These are phyloP conservation scores for Trichosporon sp. DNA, from an alignment of 1,284 basidiomycete genomes.

Conservation along the genomic window DNA sequence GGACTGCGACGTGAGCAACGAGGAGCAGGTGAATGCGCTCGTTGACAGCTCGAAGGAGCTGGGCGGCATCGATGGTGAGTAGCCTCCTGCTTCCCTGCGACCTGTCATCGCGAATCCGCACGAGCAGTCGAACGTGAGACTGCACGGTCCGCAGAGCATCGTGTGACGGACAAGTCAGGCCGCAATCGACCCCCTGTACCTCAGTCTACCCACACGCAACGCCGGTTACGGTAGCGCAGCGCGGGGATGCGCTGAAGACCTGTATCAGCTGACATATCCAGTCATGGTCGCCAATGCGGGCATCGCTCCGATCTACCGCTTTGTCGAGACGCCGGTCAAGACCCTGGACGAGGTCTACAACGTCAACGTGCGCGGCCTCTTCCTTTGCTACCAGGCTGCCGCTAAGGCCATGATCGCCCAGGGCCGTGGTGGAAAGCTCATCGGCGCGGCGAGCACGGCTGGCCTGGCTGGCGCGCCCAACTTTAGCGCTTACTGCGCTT, in stretches of 20 bases:
- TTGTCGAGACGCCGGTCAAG: conserved; percentile 42
- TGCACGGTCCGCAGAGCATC: too few species aligned
- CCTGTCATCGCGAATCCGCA: background rate
- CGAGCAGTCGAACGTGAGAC: too few species aligned
- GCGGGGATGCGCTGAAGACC: too few species aligned
- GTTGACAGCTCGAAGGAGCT: conserved; percentile 39
- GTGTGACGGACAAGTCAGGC: too few species aligned
- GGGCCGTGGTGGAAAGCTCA: conserved; percentile 48
- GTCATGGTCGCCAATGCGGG: conserved; percentile 51
- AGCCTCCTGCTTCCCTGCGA: background rate
- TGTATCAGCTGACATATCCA: background rate
- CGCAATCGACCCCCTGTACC: too few species aligned
- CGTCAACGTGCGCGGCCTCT: conserved; percentile 45
- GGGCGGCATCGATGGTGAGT: conserved; percentile 37
- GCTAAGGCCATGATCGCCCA: conserved; percentile 52
- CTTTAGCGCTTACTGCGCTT: background rate
- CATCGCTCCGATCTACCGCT: conserved; percentile 39
- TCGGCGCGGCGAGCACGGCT: conserved; percentile 43
- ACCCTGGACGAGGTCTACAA: conserved; percentile 36
- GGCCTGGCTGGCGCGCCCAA: background rate
- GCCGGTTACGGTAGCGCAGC: too few species aligned
- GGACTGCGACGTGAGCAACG: conserved; percentile 38
- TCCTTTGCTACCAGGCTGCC: conserved; percentile 49
- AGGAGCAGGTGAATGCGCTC: conserved; percentile 33
- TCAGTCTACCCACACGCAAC: too few species aligned